Percentiles rank a stretch among this genome's conserved stretches.
phyloP scores from a whole-genome alignment of 306 rosid genomes.

The Acmispon strigosus region DNA sequence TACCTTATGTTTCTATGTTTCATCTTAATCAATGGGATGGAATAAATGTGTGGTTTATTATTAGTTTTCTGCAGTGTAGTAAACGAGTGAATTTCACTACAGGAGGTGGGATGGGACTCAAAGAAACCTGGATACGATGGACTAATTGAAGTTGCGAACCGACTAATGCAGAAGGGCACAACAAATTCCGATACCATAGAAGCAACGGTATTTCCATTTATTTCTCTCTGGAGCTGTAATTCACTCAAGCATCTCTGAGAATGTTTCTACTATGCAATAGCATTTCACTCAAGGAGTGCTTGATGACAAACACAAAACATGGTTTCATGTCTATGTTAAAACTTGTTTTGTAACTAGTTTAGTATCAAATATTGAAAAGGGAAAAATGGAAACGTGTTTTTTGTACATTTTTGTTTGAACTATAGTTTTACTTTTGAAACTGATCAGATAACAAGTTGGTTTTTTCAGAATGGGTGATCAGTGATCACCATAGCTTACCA shows the following conservation, averaged over 20 bases:
- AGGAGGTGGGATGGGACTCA: conserved; percentile 93
- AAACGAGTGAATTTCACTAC: background rate
- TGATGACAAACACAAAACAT: background rate
- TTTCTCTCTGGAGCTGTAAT: background rate
- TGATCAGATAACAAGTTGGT: no score
- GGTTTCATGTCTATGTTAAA: background rate
- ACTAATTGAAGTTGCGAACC: conserved; percentile 75
- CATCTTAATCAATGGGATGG: background rate
- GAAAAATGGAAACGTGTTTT: background rate
- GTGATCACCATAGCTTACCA: background rate
- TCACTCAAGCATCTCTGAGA: background rate
- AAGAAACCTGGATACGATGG: conserved; percentile 76
- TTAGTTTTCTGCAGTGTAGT: background rate
- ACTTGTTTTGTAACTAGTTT: no score
- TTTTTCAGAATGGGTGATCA: background rate
- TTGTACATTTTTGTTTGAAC: no score
- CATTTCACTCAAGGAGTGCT: background rate
- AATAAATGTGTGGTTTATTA: background rate
- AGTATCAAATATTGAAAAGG: no score
- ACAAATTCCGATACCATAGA: conserved; percentile 58
- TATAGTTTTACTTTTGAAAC: no score
- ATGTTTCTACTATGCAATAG: background rate
- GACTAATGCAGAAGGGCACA: conserved; percentile 55
- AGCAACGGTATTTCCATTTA: conserved; percentile 52
- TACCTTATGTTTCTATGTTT: background rate